Evolutionary conservation across 208 protist species (phyloP).

Genomic region (Wallacemonas sp.): DNA sequence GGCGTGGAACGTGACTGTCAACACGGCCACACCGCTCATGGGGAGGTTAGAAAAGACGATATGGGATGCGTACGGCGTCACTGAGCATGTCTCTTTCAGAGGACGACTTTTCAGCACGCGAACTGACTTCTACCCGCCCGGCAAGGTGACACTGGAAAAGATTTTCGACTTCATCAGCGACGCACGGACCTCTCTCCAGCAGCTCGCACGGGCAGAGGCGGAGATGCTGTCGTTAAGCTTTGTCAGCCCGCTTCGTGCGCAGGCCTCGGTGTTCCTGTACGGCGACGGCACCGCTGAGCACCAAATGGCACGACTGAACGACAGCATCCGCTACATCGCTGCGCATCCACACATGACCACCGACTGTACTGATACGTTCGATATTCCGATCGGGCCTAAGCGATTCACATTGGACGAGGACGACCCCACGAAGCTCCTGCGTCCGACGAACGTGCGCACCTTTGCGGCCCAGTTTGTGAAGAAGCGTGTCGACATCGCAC

Average conservation of each 20-base stretch:
- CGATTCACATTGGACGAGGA: conserved; percentile 27
- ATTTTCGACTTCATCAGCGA: not conserved
- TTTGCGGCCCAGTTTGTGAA: conserved; percentile 27
- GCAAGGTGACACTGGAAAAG: not conserved
- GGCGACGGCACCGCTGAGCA: not conserved
- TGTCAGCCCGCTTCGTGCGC: not conserved
- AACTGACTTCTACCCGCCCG: not conserved
- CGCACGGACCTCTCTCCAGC: not conserved
- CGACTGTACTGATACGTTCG: not conserved
- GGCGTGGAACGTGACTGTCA: conserved; percentile 35
- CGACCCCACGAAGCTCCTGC: conserved; percentile 24
- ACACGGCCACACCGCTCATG: conserved; percentile 4
- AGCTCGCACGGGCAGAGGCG: not conserved
- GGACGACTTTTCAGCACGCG: conserved; percentile 35
- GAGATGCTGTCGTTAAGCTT: not conserved
- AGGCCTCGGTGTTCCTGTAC: not conserved
- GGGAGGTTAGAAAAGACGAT: conserved; percentile 1
- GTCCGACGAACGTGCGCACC: conserved; percentile 32
- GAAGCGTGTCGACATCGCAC: conserved; percentile 26
- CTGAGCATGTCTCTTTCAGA: conserved; percentile 49
- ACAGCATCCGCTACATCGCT: not conserved
- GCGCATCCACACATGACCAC: not conserved
- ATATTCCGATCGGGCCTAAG: not conserved
- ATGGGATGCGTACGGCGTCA: conserved; percentile 44
- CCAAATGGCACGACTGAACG: not conserved